A percentile compares a stretch with the other conserved stretches of the same genome.
Evolutionary conservation across 2,329 filamentous ascomycete genomes (phyloP).

Genomic region (Penicillium janthinellum): DNA sequence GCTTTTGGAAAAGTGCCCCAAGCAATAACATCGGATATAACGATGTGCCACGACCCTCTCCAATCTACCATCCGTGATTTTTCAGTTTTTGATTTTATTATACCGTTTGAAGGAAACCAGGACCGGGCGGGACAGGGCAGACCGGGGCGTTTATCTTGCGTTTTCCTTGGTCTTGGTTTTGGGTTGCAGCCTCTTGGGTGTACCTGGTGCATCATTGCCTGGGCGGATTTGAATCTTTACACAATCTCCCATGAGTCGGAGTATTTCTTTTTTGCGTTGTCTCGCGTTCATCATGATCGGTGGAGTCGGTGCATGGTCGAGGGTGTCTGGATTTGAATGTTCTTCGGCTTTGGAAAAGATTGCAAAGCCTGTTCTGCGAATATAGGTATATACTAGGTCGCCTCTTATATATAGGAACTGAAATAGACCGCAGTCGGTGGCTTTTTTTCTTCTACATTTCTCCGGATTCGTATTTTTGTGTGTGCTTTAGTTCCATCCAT

Average conservation of each 20-base stretch:
- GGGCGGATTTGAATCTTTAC: constrained; percentile 18
- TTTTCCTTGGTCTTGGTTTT: constrained; percentile 16
- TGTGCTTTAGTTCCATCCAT: too few relatives aligned
- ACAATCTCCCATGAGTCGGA: constrained; percentile 17
- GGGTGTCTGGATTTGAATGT: constrained; percentile 7
- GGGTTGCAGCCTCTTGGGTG: constrained; percentile 9
- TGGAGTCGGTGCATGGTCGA: constrained; percentile 22
- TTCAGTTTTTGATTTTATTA: constrained; percentile 11
- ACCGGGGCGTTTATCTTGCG: constrained; percentile 17
- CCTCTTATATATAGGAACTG: constrained; percentile 15
- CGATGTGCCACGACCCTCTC: constrained; percentile 22
- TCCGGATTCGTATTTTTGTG: background rate
- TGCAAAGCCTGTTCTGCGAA: background rate
- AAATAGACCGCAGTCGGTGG: constrained; percentile 12
- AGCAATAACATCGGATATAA: constrained; percentile 16
- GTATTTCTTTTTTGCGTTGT: constrained; percentile 4
- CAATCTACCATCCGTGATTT: constrained; percentile 2
- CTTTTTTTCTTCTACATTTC: background rate
- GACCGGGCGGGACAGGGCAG: background rate
- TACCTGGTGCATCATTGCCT: constrained; percentile 25
- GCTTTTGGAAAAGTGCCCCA: constrained; percentile 10
- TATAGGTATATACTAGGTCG: constrained; percentile 2
- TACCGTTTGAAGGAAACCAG: constrained; percentile 10
- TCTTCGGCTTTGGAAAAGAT: background rate
- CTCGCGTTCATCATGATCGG: constrained; percentile 7